Evolutionary conservation across 257 asterid genomes (phyloP).

Genomic region (Fraxinus anomala): DNA sequence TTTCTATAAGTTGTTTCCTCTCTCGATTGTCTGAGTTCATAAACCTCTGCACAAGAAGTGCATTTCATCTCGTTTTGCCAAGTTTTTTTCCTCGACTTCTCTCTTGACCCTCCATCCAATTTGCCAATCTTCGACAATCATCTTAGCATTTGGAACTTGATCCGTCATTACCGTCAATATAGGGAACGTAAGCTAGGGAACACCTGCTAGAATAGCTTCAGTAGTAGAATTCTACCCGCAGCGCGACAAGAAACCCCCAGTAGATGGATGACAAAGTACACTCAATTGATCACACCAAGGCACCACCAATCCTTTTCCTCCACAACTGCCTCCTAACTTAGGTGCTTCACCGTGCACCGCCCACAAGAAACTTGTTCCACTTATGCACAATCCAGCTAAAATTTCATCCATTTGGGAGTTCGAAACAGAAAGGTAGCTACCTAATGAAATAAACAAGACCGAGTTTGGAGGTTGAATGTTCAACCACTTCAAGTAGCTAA

Average conservation of each 20-base stretch:
- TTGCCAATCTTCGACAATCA: slow-evolving; percentile 60
- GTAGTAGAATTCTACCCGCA: slow-evolving; percentile 70
- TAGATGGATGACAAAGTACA: slow-evolving; percentile 51
- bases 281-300: slow-evolving; percentile 65
- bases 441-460: slow-evolving; percentile 59
- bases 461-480: slow-evolving; percentile 52
- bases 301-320: slow-evolving; percentile 45
- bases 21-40: slow-evolving; percentile 48
- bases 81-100: slow-evolving; percentile 26
- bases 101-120: slow-evolving; percentile 52
- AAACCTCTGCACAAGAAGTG: slow-evolving; percentile 31
- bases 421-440: slow-evolving; percentile 61
- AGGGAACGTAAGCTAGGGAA: slow-evolving; percentile 51
- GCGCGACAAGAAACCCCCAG: slow-evolving; percentile 69
- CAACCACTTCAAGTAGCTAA: slow-evolving; percentile 47
- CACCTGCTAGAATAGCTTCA: slow-evolving; percentile 49
- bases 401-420: slow-evolving; percentile 46
- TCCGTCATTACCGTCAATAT: slow-evolving; percentile 60
- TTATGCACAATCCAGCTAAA: slow-evolving; percentile 38
- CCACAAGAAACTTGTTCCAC: slow-evolving; percentile 55
- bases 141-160: slow-evolving; percentile 50
- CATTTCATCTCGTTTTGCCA: slow-evolving; percentile 44
- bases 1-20: slow-evolving; percentile 41
- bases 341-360: slow-evolving; percentile 40
- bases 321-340: slow-evolving; percentile 8